Evolutionary conservation across 345 rosid genomes (phyloP).

Genomic region (Sisymbrium irio): DNA sequence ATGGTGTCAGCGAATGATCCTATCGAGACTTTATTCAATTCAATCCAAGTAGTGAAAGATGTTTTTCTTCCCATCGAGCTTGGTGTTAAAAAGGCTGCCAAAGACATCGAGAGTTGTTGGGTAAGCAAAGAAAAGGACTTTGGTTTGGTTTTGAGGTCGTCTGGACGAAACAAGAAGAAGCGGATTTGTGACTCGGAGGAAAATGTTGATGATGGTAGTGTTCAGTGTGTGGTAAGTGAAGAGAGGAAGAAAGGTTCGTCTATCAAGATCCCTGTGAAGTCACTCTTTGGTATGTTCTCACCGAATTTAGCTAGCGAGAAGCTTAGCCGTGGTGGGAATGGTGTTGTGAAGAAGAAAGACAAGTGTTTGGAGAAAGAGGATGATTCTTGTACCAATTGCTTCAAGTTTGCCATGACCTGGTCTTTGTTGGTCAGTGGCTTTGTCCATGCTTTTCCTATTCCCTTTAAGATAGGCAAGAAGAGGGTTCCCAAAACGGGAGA

Average conservation of each 20-base stretch:
- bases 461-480: slow-evolving; percentile 53
- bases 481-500: slow-evolving; percentile 42
- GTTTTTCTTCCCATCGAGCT: slow-evolving; percentile 60
- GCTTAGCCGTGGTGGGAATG: slow-evolving; percentile 28
- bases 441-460: slow-evolving; percentile 62
- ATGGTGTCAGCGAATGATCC: slow-evolving; percentile 79
- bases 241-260: slow-evolving; percentile 60
- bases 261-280: slow-evolving; percentile 55
- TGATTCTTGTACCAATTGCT: slow-evolving; percentile 65
- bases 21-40: slow-evolving; percentile 53
- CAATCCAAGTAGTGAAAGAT: slow-evolving; percentile 70
- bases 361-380: slow-evolving; percentile 42
- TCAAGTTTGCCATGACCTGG: slow-evolving; percentile 72
- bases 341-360: slow-evolving; percentile 39
- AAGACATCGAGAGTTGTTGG: slow-evolving; percentile 67
- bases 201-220: neutral
- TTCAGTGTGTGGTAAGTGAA: slow-evolving; percentile 38
- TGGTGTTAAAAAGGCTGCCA: slow-evolving; percentile 63
- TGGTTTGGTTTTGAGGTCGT: slow-evolving; percentile 31
- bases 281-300: slow-evolving; percentile 48
- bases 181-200: slow-evolving; percentile 27
- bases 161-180: slow-evolving; percentile 37
- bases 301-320: slow-evolving; percentile 42
- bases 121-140: slow-evolving; percentile 41
- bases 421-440: slow-evolving; percentile 70